phyloP scores from a whole-genome alignment of 2,329 filamentous ascomycete species.

The Aspergillus piperis region DNA sequence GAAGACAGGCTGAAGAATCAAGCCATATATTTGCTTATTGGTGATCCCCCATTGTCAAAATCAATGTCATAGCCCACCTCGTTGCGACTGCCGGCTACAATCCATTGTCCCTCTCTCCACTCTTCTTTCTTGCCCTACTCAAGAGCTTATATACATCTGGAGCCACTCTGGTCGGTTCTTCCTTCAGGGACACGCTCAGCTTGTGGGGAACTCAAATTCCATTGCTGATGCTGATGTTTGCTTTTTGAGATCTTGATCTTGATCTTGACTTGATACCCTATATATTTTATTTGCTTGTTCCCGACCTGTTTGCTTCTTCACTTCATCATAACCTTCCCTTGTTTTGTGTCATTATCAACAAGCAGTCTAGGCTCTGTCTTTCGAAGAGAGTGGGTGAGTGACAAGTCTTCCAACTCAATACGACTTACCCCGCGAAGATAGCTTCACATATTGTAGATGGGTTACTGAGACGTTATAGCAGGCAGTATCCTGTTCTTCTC shows the following conservation, averaged over 20 bases:
- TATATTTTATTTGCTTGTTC: conserved; percentile 23
- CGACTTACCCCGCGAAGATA: neutral
- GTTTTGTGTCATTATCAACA: conserved; percentile 7
- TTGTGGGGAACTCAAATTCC: conserved; percentile 6
- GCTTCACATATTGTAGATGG: neutral
- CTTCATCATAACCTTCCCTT: conserved; percentile 1
- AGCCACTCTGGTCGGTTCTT: neutral
- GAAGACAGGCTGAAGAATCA: conserved; percentile 9
- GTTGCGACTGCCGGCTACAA: conserved; percentile 12
- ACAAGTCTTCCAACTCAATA: neutral
- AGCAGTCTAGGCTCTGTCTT: neutral
- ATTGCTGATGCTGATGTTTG: conserved; percentile 15
- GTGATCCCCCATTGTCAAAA: conserved; percentile 18
- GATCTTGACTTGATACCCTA: conserved; percentile 13
- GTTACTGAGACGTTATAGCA: neutral
- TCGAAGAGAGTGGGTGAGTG: neutral
- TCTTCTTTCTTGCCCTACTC: neutral
- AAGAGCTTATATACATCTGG: conserved; percentile 12
- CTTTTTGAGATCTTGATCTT: conserved; percentile 15
- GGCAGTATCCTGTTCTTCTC: too few relatives aligned
- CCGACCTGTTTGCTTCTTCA: conserved; percentile 16
- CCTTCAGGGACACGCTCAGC: neutral
- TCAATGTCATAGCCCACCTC: conserved; percentile 17
- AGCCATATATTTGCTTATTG: conserved; percentile 18
- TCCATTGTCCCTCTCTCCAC: conserved; percentile 3